Evolutionary conservation across 192 early-diverging fungal genomes (phyloP), one percentile per base, ranked within the genome.

Genomic region (Spizellomyces punctatus): DNA sequence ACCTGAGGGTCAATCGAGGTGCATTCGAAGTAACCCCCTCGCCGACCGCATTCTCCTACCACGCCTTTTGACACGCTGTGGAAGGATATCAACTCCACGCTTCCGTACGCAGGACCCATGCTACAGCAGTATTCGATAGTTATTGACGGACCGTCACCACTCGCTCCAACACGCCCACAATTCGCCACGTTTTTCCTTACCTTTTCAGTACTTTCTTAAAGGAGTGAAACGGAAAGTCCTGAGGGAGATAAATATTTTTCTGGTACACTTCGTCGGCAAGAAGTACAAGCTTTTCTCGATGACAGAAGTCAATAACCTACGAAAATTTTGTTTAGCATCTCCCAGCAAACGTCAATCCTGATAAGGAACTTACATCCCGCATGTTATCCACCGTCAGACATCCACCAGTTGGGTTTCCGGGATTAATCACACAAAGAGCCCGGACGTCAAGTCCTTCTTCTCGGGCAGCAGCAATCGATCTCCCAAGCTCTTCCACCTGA

Each of bases 221-320:
- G 46, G 93, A 95, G 77, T 93, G 92, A 80, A 98, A 99, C 27
- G 97, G 97, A 41, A 89, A 88, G 12, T 86, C 75, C 27, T 79
- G 76, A 36, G 89, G 89, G 12, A 85, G 81, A 84, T 98, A 98
- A 61, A 95, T 91, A 79, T 98, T 98, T 61, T 94, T 91, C 82
- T 99, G 97, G 81, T 99, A 99, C 36, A 99, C 97, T 73, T 99
- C 97, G 80, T 99, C 97, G 1, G 97, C 97, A 22, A 99, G 76
- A 5, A 99, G 72, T 14, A 97, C 89, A 49, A 99, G 80, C 22
- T 75, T 84, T 75, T 99, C 90, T 56, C 79, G 74, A 71, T 91
- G 82, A 79, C 94, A 96, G 78, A 98, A 95, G 55, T 86, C 82
- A 59, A 99, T 89, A 55, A 99, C 92, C 82, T 83, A 46, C 42